Conservation (phyloP, 306 rosid species). For the Casuarina equisetifolia region DNA sequence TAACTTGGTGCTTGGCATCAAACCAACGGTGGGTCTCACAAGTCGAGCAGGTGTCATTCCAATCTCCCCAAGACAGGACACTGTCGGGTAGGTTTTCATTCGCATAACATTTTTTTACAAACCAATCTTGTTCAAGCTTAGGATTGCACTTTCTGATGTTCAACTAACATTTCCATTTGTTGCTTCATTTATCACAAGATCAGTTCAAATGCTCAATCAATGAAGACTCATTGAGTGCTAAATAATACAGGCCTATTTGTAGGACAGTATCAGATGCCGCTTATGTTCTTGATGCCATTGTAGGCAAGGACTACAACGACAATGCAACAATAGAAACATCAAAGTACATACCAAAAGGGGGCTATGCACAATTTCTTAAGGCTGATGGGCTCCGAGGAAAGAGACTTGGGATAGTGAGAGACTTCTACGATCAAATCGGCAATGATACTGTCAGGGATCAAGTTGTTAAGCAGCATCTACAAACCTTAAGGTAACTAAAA, state of each 20-base stretch:
- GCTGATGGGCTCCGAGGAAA: slow-evolving; percentile 36
- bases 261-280: slow-evolving; percentile 51
- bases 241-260: slow-evolving; percentile 35
- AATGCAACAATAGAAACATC: slow-evolving; percentile 29
- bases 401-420: slow-evolving; percentile 45
- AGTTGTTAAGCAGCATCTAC: slow-evolving; percentile 38
- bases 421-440: slow-evolving; percentile 21
- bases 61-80: slow-evolving; percentile 41
- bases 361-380: slow-evolving; percentile 31
- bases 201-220: too few species aligned
- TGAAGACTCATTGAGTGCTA: background rate
- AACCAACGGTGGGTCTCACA: slow-evolving; percentile 53
- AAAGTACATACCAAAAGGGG: slow-evolving; percentile 41
- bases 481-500: slow-evolving; percentile 54
- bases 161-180: background rate
- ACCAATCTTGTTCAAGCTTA: background rate
- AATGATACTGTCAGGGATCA: slow-evolving; percentile 21
- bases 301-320: slow-evolving; percentile 40
- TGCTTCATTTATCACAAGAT: background rate
- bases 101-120: too few species aligned
- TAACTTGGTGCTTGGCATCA: slow-evolving; percentile 54
- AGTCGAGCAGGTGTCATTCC: slow-evolving; percentile 51
- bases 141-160: background rate
- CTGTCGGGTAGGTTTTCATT: slow-evolving; percentile 38
- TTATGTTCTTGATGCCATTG: slow-evolving; percentile 54